A percentile compares a stretch with the other conserved stretches of the same genome.
These are phyloP conservation scores for Aquilaria sinensis DNA, from an alignment of 345 rosid species.

Conservation along the genomic window DNA sequence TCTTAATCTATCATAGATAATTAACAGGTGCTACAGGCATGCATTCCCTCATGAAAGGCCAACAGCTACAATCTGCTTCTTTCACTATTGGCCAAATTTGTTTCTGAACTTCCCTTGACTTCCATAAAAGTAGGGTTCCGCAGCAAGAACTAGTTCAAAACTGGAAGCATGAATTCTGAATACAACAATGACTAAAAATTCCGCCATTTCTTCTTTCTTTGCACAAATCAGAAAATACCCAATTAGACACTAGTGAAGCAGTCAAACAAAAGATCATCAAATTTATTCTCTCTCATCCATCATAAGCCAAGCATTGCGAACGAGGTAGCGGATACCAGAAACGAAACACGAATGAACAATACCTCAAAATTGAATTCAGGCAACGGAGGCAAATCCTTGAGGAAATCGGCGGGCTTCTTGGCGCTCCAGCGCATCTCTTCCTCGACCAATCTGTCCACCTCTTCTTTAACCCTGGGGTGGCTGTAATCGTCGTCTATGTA, in stretches of 20 bases:
- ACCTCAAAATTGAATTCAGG: conserved; percentile 73
- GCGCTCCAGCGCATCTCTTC: conserved; percentile 96
- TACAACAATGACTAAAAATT: background rate
- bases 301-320: no score
- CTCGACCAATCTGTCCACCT: conserved; percentile 85
- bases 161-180: no score
- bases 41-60: no score
- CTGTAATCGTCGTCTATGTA: conserved; percentile 95
- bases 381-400: conserved; percentile 71
- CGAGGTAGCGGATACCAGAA: no score
- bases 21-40: background rate
- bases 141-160: no score
- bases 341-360: no score
- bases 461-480: conserved; percentile 60
- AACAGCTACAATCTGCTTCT: no score
- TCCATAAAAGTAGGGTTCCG: no score
- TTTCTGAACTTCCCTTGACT: no score
- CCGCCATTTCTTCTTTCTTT: background rate
- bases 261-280: background rate
- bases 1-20: background rate
- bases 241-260: background rate
- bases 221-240: background rate
- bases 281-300: no score
- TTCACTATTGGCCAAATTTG: no score
- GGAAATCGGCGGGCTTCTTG: conserved; percentile 86